phyloP scores from a whole-genome alignment of 108 stramenopile species.

The Cyclostephanos tholiformis region DNA sequence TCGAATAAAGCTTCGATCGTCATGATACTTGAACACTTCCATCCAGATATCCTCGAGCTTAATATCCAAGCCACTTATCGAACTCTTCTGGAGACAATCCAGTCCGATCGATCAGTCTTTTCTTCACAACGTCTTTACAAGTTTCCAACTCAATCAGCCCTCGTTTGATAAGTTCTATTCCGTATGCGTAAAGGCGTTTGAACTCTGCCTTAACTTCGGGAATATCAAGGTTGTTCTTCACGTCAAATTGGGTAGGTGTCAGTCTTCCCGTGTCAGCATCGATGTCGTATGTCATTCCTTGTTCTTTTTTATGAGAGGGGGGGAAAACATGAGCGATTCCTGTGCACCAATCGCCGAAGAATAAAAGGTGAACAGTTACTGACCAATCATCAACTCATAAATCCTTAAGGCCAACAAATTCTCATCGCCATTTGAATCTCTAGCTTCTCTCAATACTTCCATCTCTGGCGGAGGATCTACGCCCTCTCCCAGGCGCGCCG shows the following conservation, averaged over 20 bases:
- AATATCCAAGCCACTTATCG: slow-evolving; percentile 73
- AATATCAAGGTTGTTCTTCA: slow-evolving; percentile 66
- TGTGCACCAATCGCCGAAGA: background rate
- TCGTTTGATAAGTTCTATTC: slow-evolving; percentile 64
- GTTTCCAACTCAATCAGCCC: slow-evolving; percentile 57
- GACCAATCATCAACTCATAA: slow-evolving; percentile 77
- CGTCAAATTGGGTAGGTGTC: slow-evolving; percentile 74
- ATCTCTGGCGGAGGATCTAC: slow-evolving; percentile 64
- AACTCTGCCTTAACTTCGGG: slow-evolving; percentile 76
- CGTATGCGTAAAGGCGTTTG: slow-evolving; percentile 65
- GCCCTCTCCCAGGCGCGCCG: slow-evolving; percentile 52
- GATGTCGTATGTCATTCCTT: slow-evolving; percentile 72
- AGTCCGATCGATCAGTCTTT: slow-evolving; percentile 70
- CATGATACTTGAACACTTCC: background rate
- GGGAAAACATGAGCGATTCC: background rate
- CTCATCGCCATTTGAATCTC: slow-evolving; percentile 39
- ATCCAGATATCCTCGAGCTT: background rate
- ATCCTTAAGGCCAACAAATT: slow-evolving; percentile 48
- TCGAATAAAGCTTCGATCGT: background rate
- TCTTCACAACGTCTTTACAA: slow-evolving; percentile 56
- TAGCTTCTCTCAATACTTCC: slow-evolving; percentile 48
- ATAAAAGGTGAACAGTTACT: slow-evolving; percentile 4
- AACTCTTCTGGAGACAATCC: slow-evolving; percentile 71
- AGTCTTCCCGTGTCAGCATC: slow-evolving; percentile 65
- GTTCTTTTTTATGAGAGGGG: slow-evolving; percentile 31